A percentile compares a stretch with the other conserved stretches of the same genome.
Conservation (phyloP, 2,329 filamentous ascomycete genomes). For the Pleurostoma richardsiae region DNA sequence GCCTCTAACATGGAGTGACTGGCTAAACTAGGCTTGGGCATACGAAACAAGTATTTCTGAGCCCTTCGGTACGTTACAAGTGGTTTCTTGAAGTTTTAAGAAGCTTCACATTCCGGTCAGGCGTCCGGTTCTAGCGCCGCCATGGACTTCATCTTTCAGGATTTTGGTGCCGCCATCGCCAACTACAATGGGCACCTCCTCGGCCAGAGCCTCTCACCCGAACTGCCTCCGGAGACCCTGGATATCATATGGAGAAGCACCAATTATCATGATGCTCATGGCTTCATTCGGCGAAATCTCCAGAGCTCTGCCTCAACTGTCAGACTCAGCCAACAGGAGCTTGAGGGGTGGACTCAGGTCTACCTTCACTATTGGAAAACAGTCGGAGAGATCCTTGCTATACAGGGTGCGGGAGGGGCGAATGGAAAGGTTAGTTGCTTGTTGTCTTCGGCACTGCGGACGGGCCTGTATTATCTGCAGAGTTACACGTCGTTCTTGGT, state of each 20-base stretch:
- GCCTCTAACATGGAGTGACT: no score
- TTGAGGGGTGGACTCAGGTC: conserved; percentile 80
- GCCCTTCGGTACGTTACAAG: no score
- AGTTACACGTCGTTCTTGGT: no score
- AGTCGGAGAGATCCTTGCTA: conserved; percentile 64
- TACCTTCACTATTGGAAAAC: conserved; percentile 83
- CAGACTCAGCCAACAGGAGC: conserved; percentile 59
- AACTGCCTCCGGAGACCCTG: conserved; percentile 59
- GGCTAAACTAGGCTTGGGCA: no score
- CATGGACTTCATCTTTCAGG: conserved; percentile 71
- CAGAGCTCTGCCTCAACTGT: conserved; percentile 51
- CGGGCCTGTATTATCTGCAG: no score
- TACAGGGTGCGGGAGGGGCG: conserved; percentile 45
- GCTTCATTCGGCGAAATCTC: conserved; percentile 70
- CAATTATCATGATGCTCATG: conserved; percentile 59
- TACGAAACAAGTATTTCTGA: no score
- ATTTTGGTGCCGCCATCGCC: conserved; percentile 66
- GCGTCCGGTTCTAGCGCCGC: conserved; percentile 6
- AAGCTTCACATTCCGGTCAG: no score
- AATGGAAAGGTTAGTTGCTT: conserved; percentile 25
- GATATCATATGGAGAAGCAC: conserved; percentile 67
- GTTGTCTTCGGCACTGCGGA: no score
- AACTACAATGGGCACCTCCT: conserved; percentile 63
- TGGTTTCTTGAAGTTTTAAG: no score
- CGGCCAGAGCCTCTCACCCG: conserved; percentile 69